Conservation (phyloP, 2,329 filamentous ascomycete species). For the Coniella vitis region DNA sequence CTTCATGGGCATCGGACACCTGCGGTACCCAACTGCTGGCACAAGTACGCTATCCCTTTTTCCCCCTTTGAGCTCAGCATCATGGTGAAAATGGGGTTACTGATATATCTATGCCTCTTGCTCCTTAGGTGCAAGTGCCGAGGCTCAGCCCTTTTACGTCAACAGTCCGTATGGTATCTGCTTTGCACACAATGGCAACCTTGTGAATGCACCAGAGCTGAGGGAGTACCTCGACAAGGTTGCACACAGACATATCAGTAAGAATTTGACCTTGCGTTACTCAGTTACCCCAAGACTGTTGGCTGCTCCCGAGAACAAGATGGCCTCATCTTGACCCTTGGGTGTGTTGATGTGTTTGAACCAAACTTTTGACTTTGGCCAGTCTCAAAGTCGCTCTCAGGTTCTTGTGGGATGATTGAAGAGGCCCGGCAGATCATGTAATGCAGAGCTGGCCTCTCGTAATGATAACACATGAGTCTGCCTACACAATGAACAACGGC, state of each 20-base stretch:
- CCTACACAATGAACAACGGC: too few species aligned
- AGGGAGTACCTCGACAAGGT: slow-evolving; percentile 67
- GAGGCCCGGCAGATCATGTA: too few species aligned
- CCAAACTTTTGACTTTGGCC: too few species aligned
- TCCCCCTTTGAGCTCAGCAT: too few species aligned
- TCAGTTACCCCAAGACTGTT: background rate
- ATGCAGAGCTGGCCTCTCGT: too few species aligned
- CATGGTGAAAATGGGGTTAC: background rate
- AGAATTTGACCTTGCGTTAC: slow-evolving; percentile 1
- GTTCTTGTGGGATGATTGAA: background rate
- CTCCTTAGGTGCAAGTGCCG: slow-evolving; percentile 50
- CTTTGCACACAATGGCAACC: slow-evolving; percentile 80
- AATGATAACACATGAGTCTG: too few species aligned
- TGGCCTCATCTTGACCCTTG: too few species aligned
- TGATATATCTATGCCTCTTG: background rate
- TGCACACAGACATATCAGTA: slow-evolving; percentile 72
- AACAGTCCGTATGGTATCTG: slow-evolving; percentile 80
- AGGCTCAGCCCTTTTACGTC: slow-evolving; percentile 90
- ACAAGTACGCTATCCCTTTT: too few species aligned
- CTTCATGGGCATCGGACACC: slow-evolving; percentile 78
- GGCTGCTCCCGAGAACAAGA: too few species aligned
- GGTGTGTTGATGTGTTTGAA: too few species aligned
- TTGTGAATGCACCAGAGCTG: slow-evolving; percentile 69
- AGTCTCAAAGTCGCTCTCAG: background rate
- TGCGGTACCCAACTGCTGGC: slow-evolving; percentile 85